Conservation (phyloP, 2,329 filamentous ascomycete species). For the Talaromyces sp. region DNA sequence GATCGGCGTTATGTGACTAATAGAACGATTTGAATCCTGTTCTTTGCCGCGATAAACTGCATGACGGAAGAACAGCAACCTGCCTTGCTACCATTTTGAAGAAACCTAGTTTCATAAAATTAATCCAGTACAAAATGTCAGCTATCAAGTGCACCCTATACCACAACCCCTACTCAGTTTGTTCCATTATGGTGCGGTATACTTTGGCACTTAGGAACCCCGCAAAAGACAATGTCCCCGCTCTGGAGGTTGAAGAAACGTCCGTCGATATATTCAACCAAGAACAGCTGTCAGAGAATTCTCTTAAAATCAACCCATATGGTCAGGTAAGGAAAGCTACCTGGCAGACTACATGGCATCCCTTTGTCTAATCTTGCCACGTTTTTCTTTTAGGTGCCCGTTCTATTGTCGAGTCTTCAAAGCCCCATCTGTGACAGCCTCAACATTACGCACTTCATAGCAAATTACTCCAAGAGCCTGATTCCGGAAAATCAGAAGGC, state of each 20-base stretch:
- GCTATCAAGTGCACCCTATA: background rate
- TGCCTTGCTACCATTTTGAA: background rate
- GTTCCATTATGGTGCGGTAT: background rate
- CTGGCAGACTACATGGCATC: background rate
- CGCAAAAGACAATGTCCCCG: background rate
- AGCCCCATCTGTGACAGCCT: background rate
- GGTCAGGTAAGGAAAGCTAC: background rate
- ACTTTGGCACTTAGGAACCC: background rate
- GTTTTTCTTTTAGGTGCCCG: background rate
- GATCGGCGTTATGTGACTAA: too few species aligned
- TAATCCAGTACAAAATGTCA: background rate
- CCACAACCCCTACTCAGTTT: background rate
- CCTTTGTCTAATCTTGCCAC: background rate
- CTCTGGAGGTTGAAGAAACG: background rate
- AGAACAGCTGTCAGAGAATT: background rate
- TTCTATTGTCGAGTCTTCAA: background rate
- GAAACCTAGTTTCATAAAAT: background rate
- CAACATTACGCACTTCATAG: background rate
- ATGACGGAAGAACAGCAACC: background rate
- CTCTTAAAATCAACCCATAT: background rate
- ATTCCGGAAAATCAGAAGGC: background rate
- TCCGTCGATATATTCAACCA: background rate
- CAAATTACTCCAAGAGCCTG: background rate
- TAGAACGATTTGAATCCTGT: background rate
- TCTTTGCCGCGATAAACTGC: background rate